Conservation (phyloP, 495 filamentous ascomycete species). For the Neurospora sp. region DNA sequence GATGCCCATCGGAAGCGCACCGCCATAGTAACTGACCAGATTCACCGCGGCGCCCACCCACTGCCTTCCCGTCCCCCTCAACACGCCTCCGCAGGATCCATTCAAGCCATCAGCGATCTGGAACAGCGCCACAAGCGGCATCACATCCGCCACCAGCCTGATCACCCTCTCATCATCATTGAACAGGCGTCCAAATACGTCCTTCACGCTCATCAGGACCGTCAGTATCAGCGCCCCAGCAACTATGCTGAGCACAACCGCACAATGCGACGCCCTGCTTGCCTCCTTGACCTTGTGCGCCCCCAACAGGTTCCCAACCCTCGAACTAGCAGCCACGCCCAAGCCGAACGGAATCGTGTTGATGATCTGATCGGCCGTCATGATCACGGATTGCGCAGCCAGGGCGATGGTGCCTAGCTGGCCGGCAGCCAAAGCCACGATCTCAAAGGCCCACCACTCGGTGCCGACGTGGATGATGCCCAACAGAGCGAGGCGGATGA, state of each 20-base stretch:
- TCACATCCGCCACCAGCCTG: slow-evolving; percentile 65
- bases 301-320: slow-evolving; percentile 78
- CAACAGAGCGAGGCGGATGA: slow-evolving; percentile 64
- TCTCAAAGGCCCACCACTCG: slow-evolving; percentile 96
- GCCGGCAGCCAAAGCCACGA: slow-evolving; percentile 84
- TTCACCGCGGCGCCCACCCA: slow-evolving; percentile 87
- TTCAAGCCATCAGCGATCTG: slow-evolving; percentile 89
- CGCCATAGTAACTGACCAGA: slow-evolving; percentile 78
- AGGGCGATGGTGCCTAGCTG: slow-evolving; percentile 72
- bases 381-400: slow-evolving; percentile 84
- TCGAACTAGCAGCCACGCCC: slow-evolving; percentile 70
- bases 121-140: slow-evolving; percentile 83
- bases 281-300: slow-evolving; percentile 59
- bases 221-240: slow-evolving; percentile 61
- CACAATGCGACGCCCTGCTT: slow-evolving; percentile 62
- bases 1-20: slow-evolving; percentile 73
- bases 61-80: slow-evolving; percentile 81
- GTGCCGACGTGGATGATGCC: slow-evolving; percentile 86
- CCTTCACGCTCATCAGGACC: slow-evolving; percentile 60
- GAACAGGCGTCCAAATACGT: slow-evolving; percentile 75
- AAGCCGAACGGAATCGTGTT: slow-evolving; percentile 90
- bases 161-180: slow-evolving; percentile 71
- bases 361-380: slow-evolving; percentile 88
- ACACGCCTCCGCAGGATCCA: slow-evolving; percentile 70
- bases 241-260: slow-evolving; percentile 63